These are phyloP conservation scores for Salinomyces thailandicus DNA, from an alignment of 2,329 filamentous ascomycete genomes.

Conservation along the genomic window DNA sequence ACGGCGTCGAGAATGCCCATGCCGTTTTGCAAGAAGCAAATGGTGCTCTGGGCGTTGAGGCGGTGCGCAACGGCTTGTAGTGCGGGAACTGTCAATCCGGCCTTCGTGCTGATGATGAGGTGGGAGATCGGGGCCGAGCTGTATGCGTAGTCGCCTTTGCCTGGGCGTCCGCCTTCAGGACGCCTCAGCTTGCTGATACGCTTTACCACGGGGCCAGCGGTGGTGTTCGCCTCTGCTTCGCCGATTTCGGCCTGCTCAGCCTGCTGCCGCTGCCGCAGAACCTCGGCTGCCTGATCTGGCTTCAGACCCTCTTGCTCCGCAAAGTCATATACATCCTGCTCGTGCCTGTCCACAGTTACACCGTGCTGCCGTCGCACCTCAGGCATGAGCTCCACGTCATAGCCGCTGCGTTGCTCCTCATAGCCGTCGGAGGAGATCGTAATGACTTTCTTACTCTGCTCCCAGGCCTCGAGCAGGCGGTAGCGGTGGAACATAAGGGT, in stretches of 20 bases:
- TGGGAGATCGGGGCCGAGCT: constrained; percentile 49
- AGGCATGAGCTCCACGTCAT: constrained; percentile 35
- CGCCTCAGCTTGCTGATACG: too few relatives aligned
- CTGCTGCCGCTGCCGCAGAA: constrained; percentile 10
- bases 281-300: constrained; percentile 20
- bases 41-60: constrained; percentile 56
- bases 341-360: constrained; percentile 15
- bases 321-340: constrained; percentile 13
- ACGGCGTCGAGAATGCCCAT: constrained; percentile 75
- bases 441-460: constrained; percentile 35
- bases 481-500: constrained; percentile 65
- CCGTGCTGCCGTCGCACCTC: constrained; percentile 29
- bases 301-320: constrained; percentile 10
- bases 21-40: constrained; percentile 70
- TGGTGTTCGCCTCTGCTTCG: not conserved
- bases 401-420: constrained; percentile 30
- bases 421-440: constrained; percentile 36
- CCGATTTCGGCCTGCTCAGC: not conserved
- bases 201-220: not conserved
- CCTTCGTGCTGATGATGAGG: constrained; percentile 70
- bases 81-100: constrained; percentile 55
- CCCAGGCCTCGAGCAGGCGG: constrained; percentile 37
- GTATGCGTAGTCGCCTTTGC: constrained; percentile 3
- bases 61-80: constrained; percentile 56
- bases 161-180: too few relatives aligned